Conservation (phyloP, 139 green algal genomes). For the Ettlia oleoabundans region DNA sequence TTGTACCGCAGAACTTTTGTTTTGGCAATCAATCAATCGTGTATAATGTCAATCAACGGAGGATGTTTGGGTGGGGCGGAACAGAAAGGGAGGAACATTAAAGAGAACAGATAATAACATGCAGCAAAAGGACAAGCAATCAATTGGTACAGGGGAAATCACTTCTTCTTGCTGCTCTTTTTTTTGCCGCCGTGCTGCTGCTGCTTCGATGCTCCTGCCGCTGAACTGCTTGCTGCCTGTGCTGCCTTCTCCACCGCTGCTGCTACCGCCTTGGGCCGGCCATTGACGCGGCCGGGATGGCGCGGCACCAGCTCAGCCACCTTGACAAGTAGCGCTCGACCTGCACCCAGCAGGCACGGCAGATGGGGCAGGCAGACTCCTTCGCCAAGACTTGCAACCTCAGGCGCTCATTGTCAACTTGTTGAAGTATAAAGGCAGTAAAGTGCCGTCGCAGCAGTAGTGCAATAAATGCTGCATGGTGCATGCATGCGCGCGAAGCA, state of each 20-base stretch:
- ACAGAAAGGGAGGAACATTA: not conserved
- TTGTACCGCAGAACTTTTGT: too few relatives aligned
- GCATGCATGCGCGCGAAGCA: not conserved
- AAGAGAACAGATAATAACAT: too few relatives aligned
- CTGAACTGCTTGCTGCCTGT: not conserved
- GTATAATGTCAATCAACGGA: too few relatives aligned
- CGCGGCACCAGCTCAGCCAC: conserved; percentile 52
- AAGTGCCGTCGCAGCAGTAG: not conserved
- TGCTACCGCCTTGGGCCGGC: conserved; percentile 26
- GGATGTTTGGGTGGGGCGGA: too few relatives aligned
- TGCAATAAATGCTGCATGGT: not conserved
- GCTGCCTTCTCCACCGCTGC: conserved; percentile 11
- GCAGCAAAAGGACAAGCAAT: not conserved
- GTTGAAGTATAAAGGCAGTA: too few relatives aligned
- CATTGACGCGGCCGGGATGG: conserved; percentile 51
- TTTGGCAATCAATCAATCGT: too few relatives aligned
- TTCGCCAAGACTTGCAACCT: too few relatives aligned
- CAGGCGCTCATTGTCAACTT: too few relatives aligned
- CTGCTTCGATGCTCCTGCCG: not conserved
- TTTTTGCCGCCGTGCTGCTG: conserved; percentile 43
- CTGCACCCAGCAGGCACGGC: not conserved
- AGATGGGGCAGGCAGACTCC: too few relatives aligned
- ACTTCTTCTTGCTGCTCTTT: conserved; percentile 44
- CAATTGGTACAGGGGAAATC: not conserved
- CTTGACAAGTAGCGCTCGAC: conserved; percentile 42